Base-by-base conservation (phyloP, 2,329 filamentous ascomycete genomes). In the Pseudocercospora eumusae region DNA sequence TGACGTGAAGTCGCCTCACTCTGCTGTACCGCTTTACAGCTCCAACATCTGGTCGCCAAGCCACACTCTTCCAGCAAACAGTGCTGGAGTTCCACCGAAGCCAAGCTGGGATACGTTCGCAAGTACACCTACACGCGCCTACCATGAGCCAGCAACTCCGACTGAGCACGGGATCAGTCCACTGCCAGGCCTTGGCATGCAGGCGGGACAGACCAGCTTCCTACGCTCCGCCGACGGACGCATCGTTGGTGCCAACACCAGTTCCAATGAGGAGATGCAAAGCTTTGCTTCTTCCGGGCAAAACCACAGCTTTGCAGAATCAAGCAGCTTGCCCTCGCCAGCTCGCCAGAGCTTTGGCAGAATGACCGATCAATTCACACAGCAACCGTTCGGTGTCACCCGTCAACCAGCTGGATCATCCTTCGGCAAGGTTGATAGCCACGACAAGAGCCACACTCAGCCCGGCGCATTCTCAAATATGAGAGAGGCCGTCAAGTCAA, bases 31-130 rank as follows among this genome's bases (percentile, higher is more conserved):
- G 4, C 53, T 67, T 21, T 64, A 56, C 36, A 27, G 61, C 7
- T 64, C 63, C 13, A 52, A 40, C 25, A 64, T 59, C 49, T 67
- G 65, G 65, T 63, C 63, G 9, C 49, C 59, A 13, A 60, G 21
- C 27, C 52, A 54, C 52, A 54, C 4, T 28, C 13, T 21, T 54
- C 28, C 52, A 11, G 31, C 28, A 21, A 33, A 57, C n/a, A 67
- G 65, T 45, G 63, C 65, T 40, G 55, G 59, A 10, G 33, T 67
- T 11, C 59, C 63, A 25, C 44, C 49, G 21, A 65, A 62, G 59
- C 58, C 63, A 18, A 60, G 50, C 18, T 65, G 65, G 65, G 61
- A 59, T 13, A 64, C 45, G 45, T 42, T 63, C 13, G 11, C 50
- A 7, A 45, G 25, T 10, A 57, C 55, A 23, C 55, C 55, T 8